phyloP scores from a whole-genome alignment of 192 early-diverging fungal species.

The Phycomyces nitens region DNA sequence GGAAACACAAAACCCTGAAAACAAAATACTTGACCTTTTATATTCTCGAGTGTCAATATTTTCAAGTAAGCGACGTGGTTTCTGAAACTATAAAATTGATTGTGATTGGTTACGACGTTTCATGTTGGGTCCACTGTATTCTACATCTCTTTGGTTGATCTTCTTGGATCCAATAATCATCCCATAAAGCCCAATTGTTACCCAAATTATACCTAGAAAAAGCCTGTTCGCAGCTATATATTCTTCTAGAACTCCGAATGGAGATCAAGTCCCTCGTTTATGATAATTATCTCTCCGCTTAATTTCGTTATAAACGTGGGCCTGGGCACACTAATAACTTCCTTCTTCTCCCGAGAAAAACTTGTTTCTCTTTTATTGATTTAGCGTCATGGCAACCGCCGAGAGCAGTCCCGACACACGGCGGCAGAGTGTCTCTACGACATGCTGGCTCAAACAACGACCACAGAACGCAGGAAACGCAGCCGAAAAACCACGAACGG shows the following conservation, averaged over 20 bases:
- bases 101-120: too few species aligned
- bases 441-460: slow-evolving; percentile 1
- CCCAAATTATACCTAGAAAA: too few species aligned
- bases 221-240: too few species aligned
- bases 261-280: neutral
- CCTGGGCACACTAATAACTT: neutral
- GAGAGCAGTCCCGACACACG: neutral
- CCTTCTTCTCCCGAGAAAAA: neutral
- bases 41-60: too few species aligned
- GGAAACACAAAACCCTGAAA: too few species aligned
- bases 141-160: too few species aligned
- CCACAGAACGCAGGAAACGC: neutral
- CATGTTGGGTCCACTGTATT: too few species aligned
- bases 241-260: neutral
- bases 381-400: neutral
- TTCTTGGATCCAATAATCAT: too few species aligned
- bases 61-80: too few species aligned
- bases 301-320: neutral
- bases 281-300: neutral
- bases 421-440: neutral
- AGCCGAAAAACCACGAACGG: neutral
- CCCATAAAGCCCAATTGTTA: too few species aligned
- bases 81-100: too few species aligned
- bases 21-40: too few species aligned
- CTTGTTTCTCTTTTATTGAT: neutral